Percentiles rank a stretch among this genome's conserved stretches.
Conservation (phyloP, 106 monocot genomes). For the Gastrodia elata region DNA sequence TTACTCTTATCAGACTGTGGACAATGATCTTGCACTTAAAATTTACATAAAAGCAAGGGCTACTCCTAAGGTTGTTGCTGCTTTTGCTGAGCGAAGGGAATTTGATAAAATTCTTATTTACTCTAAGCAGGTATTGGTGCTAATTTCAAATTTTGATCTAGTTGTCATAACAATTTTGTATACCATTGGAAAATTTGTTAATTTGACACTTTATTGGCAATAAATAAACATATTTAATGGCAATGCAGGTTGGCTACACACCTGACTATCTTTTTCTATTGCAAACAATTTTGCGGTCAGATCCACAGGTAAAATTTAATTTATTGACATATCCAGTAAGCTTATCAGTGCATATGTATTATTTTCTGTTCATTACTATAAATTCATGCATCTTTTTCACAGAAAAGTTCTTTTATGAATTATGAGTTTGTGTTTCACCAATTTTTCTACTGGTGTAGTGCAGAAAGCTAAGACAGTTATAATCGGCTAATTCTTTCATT, state of each 20-base stretch:
- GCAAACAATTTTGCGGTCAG: slow-evolving; percentile 89
- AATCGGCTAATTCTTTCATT: not conserved
- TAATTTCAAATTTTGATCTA: not conserved
- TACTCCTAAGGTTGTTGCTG: slow-evolving; percentile 98
- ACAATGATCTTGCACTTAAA: slow-evolving; percentile 95
- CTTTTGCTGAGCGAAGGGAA: slow-evolving; percentile 97
- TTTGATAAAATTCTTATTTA: slow-evolving; percentile 99
- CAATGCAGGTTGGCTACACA: slow-evolving; percentile 91
- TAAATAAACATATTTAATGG: not conserved
- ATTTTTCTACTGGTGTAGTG: not conserved
- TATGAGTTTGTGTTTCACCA: not conserved
- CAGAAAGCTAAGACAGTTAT: not conserved
- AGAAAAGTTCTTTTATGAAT: not conserved
- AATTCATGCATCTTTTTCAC: not conserved
- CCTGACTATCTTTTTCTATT: slow-evolving; percentile 97
- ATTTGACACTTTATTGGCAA: not conserved
- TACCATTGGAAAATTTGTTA: not conserved
- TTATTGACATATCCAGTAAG: not conserved
- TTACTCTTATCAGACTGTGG: slow-evolving; percentile 54
- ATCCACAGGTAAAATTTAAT: slow-evolving; percentile 70
- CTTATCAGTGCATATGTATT: not conserved
- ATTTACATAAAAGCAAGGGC: slow-evolving; percentile 97
- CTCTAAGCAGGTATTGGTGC: slow-evolving; percentile 75
- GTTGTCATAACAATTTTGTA: not conserved
- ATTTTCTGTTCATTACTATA: not conserved